Percentiles rank a stretch among this genome's conserved stretches.
Evolutionary conservation across 108 stramenopile genomes (phyloP).

Genomic region (Discostella pseudostelligera): DNA sequence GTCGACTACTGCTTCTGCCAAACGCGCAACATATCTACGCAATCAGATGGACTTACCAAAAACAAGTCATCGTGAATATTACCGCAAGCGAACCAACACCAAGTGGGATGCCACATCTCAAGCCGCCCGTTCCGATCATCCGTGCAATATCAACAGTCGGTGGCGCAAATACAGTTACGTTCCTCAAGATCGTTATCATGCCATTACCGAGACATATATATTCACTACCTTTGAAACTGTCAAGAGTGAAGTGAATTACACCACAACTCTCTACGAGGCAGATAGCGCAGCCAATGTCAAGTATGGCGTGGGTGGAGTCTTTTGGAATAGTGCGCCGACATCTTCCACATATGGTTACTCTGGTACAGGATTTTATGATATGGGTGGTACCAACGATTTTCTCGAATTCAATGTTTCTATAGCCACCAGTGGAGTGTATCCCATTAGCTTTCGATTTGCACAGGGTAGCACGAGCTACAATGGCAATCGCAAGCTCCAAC

Average conservation of each 20-base stretch:
- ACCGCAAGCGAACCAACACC: constrained; percentile 37
- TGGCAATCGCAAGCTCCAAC: constrained; percentile 21
- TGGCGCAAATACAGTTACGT: constrained; percentile 46
- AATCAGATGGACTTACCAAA: constrained; percentile 32
- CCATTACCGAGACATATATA: constrained; percentile 3
- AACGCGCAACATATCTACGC: constrained; percentile 19
- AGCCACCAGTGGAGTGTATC: constrained; percentile 9
- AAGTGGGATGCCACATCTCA: constrained; percentile 37
- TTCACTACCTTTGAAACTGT: constrained; percentile 39
- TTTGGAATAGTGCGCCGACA: constrained; percentile 15
- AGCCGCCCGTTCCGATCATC: constrained; percentile 40
- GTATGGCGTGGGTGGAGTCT: background rate
- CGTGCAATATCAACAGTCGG: constrained; percentile 36
- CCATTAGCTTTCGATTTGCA: constrained; percentile 39
- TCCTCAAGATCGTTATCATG: constrained; percentile 31
- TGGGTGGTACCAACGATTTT: constrained; percentile 22
- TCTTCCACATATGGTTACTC: constrained; percentile 15
- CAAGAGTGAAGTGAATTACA: constrained; percentile 22
- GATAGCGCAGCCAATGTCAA: constrained; percentile 19
- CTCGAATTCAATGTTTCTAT: constrained; percentile 26
- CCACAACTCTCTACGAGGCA: constrained; percentile 31
- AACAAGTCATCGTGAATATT: constrained; percentile 52
- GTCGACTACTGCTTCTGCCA: constrained; percentile 1
- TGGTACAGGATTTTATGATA: constrained; percentile 35
- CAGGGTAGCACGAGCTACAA: constrained; percentile 6